Percentiles rank a stretch among this genome's conserved stretches.
These are phyloP conservation scores for Malassezia nana DNA, from an alignment of 1,284 basidiomycete genomes.

Conservation along the genomic window DNA sequence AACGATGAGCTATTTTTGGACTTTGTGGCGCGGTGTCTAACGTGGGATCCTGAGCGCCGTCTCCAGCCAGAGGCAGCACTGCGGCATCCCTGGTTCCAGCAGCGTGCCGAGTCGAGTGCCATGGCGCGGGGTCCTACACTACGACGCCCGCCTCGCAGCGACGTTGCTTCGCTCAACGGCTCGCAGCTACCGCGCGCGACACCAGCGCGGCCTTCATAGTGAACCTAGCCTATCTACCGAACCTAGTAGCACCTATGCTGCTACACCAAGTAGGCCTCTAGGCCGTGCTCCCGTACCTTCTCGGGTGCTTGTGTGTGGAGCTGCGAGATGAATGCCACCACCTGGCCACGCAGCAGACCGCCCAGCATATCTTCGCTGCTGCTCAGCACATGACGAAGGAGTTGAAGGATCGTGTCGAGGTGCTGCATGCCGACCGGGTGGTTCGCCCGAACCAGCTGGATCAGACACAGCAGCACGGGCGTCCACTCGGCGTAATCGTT, in stretches of 20 bases:
- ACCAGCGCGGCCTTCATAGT: background rate
- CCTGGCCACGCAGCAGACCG: conserved; percentile 51
- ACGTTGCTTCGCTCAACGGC: background rate
- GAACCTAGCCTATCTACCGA: background rate
- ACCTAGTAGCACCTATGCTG: background rate
- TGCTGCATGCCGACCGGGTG: conserved; percentile 60
- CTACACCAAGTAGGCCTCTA: conserved; percentile 51
- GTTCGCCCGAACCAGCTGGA: conserved; percentile 71
- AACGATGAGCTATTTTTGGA: conserved; percentile 63
- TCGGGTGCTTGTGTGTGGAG: conserved; percentile 65
- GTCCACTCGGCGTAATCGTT: conserved; percentile 62
- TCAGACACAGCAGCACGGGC: conserved; percentile 78
- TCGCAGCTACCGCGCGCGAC: conserved; percentile 12
- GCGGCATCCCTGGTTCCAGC: conserved; percentile 43
- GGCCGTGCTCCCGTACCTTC: conserved; percentile 65
- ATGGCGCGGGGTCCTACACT: background rate
- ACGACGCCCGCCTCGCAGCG: background rate
- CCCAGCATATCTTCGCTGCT: conserved; percentile 40
- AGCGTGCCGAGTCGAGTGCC: background rate
- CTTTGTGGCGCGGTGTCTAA: conserved; percentile 83
- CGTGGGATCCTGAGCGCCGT: conserved; percentile 94
- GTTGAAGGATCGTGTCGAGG: conserved; percentile 69
- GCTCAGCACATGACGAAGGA: conserved; percentile 72
- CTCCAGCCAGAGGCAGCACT: conserved; percentile 83
- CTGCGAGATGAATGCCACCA: conserved; percentile 58